Conservation (phyloP, 371 early-diverging fungal genomes). For the Smittium culicis region DNA sequence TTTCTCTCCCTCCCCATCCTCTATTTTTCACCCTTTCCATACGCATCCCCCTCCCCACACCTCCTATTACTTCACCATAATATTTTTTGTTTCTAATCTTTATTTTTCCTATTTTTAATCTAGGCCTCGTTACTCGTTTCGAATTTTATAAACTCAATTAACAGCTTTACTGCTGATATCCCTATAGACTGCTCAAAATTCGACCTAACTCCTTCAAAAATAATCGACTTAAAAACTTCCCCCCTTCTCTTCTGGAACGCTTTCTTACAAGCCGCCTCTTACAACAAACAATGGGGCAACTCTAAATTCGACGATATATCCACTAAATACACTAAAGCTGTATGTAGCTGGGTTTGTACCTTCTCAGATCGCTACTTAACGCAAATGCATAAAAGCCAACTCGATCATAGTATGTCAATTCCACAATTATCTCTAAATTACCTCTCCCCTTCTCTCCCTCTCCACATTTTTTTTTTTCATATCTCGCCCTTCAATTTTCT, state of each 20-base stretch:
- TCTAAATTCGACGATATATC: background rate
- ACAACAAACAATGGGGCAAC: background rate
- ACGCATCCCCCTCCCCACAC: no score
- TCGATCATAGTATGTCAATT: background rate
- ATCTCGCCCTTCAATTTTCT: no score
- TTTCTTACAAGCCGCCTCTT: slow-evolving; percentile 1
- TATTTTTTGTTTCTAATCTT: background rate
- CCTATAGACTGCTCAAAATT: background rate
- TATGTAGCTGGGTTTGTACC: slow-evolving; percentile 2
- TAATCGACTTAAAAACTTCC: background rate
- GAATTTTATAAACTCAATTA: background rate
- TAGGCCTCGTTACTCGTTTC: background rate
- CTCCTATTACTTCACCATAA: no score
- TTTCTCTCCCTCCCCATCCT: no score
- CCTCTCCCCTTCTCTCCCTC: background rate
- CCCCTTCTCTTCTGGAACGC: background rate
- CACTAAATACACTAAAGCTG: background rate
- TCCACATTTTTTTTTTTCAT: background rate
- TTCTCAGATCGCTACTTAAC: background rate
- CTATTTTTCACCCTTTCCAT: no score
- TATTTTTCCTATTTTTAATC: background rate
- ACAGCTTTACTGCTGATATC: background rate
- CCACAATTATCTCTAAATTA: background rate
- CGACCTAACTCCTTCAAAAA: background rate
- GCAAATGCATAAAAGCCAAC: slow-evolving; percentile 1